Base-by-base conservation (phyloP, 371 early-diverging fungal genomes). In the Mucor racemosus region DNA sequence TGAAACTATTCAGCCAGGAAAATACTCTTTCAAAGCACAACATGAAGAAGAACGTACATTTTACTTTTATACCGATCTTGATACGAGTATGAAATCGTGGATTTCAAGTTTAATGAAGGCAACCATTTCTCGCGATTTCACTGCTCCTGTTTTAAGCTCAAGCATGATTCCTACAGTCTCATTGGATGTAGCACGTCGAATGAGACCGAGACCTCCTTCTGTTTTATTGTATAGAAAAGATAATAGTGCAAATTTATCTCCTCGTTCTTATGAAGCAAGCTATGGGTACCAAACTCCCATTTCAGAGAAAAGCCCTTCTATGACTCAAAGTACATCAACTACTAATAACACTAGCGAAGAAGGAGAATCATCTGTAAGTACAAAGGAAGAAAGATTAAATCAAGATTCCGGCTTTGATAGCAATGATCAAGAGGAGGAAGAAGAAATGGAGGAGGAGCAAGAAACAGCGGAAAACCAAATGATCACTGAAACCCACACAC, bases 171-270 rank as follows among this genome's bases (percentile, higher is more conserved):
- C 86, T 4, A 89, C 91, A 0, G 82, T 90, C 13, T 81, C 88
- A 6, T 69, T 90, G 17, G 84, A 87, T 55, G 82, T 85, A 0
- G 91, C 91, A 15, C 84, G 83, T 14, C 79, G 84, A 57, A 75
- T 87, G 84, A 72, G 81, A 10, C 91, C 91, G 10, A 82, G 91
- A 17, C 89, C 91, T 14, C 89, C 91, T 35, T 87, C 87, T 3
- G 69, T 84, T 33, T 58, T 84, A 15, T 58, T 76, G 7, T 48
- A 75, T 67, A 62, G 68, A 62, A 62, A 75, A 67, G 60, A 68
- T 46, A 62, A 63, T 19, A 59, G 38, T 61, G 35, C 21, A 26
- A 48, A 11, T n/a, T 17, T 56, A 17, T 44, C 35, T n/a, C 44
- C 64, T 41, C 36, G 58, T 34, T 36, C 48, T 17, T 36, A 62